These are phyloP conservation scores for Exophiala sideris DNA, from an alignment of 2,329 filamentous ascomycete species.

Conservation along the genomic window DNA sequence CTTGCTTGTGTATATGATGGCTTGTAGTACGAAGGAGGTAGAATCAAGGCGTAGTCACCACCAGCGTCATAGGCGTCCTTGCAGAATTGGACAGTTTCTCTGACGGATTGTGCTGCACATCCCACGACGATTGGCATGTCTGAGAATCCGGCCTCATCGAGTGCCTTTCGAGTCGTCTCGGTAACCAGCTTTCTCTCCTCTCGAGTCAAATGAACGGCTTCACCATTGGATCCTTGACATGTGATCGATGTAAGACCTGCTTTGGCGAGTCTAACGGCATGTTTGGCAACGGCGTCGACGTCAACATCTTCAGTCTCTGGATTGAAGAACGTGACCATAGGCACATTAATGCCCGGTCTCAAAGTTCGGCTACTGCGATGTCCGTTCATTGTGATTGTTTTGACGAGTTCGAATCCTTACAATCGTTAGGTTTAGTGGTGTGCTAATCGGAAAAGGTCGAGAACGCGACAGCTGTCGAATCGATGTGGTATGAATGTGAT, in stretches of 20 bases:
- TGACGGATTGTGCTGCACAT: constrained; percentile 68
- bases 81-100: constrained; percentile 68
- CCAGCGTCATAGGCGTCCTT: constrained; percentile 65
- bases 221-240: constrained; percentile 77
- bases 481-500: no score
- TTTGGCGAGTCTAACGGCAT: constrained; percentile 65
- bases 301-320: constrained; percentile 63
- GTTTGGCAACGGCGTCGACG: constrained; percentile 55
- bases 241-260: constrained; percentile 71
- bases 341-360: constrained; percentile 62
- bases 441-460: no score
- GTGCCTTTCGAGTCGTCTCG: constrained; percentile 63
- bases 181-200: constrained; percentile 68
- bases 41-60: constrained; percentile 70
- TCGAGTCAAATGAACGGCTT: constrained; percentile 73
- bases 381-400: constrained; percentile 21
- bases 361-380: constrained; percentile 18
- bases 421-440: neutral
- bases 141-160: constrained; percentile 63
- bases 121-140: constrained; percentile 70
- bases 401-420: neutral
- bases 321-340: constrained; percentile 72
- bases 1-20: constrained; percentile 60
- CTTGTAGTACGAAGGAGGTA: constrained; percentile 75
- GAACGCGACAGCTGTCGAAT: neutral